Base-by-base conservation (phyloP, 345 rosid genomes). In the Bretschneidera sinensis region DNA sequence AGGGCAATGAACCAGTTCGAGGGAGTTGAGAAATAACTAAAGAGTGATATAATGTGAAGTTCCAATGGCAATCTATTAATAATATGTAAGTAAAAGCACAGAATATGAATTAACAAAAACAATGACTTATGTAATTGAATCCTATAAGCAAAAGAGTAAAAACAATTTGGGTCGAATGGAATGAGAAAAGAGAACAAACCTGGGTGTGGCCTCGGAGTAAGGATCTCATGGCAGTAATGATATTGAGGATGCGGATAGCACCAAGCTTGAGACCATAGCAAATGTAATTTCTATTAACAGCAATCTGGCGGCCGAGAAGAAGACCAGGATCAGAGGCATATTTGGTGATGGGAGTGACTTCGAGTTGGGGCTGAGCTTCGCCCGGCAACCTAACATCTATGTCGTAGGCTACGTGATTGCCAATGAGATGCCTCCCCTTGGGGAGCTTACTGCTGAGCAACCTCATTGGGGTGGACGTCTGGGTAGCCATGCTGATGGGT, bases 261-360 rank as follows among this genome's bases (percentile, higher is more conserved):
- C 88, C 91, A 61, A 76, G 81, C 79, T 87, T 87, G 62, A 87
- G 83, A 24, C 91, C 95, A 55, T 87, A 85, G 68, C 91, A 87
- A 54, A 87, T 87, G 57, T 87, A 87, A 67, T 68, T 80, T 64
- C 81, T 74, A 68, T 87, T 85, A 48, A 87, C 91, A 11, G 95
- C 95, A 66, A 87, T 87, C 75, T 87, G 95, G 16, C 88, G 77
- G 22, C 95, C 95, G 21, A 87, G 81, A 2, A 79, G 71, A 56
- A 85, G 82, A 22, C 82, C 82, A 45, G 95, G 95, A 72, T 87
- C 88, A 4, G 88, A 84, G 8, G 51, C 68, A 57, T 87, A 87
- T 76, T 83, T 85, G 28, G 95, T 84, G 24, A 87, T 87, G 54
- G 95, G 91, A 62, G 91, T 83, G 61, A 85, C 88, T 67, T 85